Evolutionary conservation across 352 stramenopile species (phyloP).

Genomic region (Globisporangium orthogonon): DNA sequence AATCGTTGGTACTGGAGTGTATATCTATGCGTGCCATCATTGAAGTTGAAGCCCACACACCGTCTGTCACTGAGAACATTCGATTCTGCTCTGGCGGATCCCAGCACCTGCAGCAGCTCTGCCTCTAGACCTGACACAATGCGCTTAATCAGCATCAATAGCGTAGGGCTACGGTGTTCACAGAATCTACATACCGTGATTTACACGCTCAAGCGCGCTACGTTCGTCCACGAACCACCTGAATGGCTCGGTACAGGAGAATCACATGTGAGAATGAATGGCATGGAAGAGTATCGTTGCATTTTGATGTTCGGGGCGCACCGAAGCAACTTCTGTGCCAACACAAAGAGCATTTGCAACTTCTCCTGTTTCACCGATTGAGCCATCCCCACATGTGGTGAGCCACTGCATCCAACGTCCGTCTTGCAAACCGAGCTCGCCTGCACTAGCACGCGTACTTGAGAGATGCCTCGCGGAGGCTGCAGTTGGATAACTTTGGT

Average conservation of each 20-base stretch:
- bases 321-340: conserved; percentile 29
- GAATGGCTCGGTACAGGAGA: background rate
- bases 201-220: conserved; percentile 19
- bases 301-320: background rate
- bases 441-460: conserved; percentile 4
- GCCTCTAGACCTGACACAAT: conserved; percentile 17
- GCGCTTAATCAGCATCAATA: background rate
- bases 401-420: no score
- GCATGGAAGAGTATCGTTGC: background rate
- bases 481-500: conserved; percentile 18
- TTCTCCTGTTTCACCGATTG: conserved; percentile 19
- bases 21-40: background rate
- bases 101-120: conserved; percentile 18
- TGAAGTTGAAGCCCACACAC: background rate
- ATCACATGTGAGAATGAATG: background rate
- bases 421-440: background rate
- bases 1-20: background rate
- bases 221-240: conserved; percentile 27
- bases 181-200: conserved; percentile 13
- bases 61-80: background rate
- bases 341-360: conserved; percentile 30
- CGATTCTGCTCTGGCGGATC: no score
- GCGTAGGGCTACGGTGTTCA: background rate
- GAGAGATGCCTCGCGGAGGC: conserved; percentile 10
- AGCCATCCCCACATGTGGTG: background rate